Evolutionary conservation across 768 basidiomycete genomes (phyloP).

Genomic region (Polyporus arcularius): DNA sequence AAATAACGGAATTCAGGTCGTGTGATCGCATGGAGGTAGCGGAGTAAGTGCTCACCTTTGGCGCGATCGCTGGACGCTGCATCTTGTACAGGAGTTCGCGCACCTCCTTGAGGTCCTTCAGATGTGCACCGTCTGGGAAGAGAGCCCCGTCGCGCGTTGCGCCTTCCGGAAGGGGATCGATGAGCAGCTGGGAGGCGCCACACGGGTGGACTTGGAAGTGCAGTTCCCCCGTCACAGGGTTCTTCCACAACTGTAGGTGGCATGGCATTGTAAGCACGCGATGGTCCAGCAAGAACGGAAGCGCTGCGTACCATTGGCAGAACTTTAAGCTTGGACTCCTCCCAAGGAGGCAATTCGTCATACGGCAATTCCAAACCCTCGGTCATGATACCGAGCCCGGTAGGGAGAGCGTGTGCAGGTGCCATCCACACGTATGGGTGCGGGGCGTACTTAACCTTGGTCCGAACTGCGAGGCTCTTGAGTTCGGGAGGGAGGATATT

Average conservation of each 20-base stretch:
- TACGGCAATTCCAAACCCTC: conserved; percentile 73
- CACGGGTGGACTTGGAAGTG: conserved; percentile 93
- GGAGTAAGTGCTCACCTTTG: conserved; percentile 46
- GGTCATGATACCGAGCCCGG: conserved; percentile 79
- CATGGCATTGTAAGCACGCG: not conserved
- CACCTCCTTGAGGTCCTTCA: conserved; percentile 73
- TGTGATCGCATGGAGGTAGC: not conserved
- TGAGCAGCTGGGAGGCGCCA: conserved; percentile 62
- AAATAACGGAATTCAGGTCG: conserved; percentile 7
- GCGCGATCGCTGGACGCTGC: conserved; percentile 88
- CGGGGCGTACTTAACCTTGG: conserved; percentile 76
- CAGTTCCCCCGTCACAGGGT: conserved; percentile 77
- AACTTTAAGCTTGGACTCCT: conserved; percentile 70
- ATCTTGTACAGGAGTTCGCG: conserved; percentile 79
- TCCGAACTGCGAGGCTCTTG: conserved; percentile 80
- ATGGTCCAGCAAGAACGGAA: not conserved
- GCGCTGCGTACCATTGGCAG: conserved; percentile 55
- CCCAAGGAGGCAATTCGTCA: conserved; percentile 79
- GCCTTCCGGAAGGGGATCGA: conserved; percentile 72
- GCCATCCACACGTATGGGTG: conserved; percentile 94
- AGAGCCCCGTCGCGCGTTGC: conserved; percentile 61
- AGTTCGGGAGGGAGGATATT: conserved; percentile 67
- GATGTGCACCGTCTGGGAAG: conserved; percentile 79
- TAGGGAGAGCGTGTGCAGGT: conserved; percentile 67
- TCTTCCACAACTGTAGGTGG: conserved; percentile 77